Conservation (phyloP, 371 early-diverging fungal species). For the Syncephalastrum racemosum region DNA sequence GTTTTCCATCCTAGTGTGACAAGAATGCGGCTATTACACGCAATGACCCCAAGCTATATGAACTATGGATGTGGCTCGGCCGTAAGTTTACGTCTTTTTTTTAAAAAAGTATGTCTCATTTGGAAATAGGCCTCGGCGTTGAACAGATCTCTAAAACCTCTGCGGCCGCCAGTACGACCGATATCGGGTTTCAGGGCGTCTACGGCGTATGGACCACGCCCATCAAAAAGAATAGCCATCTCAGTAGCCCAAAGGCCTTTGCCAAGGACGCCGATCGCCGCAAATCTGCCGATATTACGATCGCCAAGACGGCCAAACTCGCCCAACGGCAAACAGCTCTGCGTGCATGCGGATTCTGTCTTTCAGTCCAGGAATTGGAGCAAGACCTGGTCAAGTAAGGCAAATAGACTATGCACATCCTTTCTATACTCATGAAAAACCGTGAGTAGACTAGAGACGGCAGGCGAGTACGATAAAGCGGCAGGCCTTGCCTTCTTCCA, state of each 20-base stretch:
- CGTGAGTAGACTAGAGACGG: conserved; percentile 59
- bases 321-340: conserved; percentile 70
- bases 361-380: conserved; percentile 64
- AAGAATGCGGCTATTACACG: conserved; percentile 39
- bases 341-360: conserved; percentile 74
- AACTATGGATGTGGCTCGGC: conserved; percentile 79
- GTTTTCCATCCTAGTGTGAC: conserved; percentile 23
- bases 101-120: too few relatives aligned
- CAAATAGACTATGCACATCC: not conserved
- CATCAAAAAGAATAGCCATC: not conserved
- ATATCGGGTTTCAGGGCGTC: conserved; percentile 75
- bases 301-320: conserved; percentile 51
- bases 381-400: conserved; percentile 56
- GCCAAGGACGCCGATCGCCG: conserved; percentile 16
- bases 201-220: conserved; percentile 50
- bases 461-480: conserved; percentile 75
- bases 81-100: conserved; percentile 22
- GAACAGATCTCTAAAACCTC: too few relatives aligned
- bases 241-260: conserved; percentile 11
- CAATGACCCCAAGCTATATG: conserved; percentile 43
- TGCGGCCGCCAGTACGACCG: conserved; percentile 18
- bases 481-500: conserved; percentile 88
- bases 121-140: too few relatives aligned
- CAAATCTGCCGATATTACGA: conserved; percentile 34
- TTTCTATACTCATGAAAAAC: not conserved